Base-by-base conservation (phyloP, 208 protist species). In the Trypanosoma lewisi region DNA sequence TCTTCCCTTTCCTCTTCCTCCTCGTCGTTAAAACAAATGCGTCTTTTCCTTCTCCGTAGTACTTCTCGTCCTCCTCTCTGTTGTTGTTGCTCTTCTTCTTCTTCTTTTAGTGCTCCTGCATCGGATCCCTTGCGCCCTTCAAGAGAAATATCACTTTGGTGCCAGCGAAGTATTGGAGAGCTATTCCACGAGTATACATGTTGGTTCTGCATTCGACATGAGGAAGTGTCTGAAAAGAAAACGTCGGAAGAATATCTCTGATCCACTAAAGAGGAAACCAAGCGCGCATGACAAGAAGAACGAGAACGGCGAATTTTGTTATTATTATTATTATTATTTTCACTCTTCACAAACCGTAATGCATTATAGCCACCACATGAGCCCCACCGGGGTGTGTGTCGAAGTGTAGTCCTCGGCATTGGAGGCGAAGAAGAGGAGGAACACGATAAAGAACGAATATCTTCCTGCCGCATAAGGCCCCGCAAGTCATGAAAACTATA, bases 1-100 rank as follows among this genome's bases (percentile, higher is more conserved):
- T 60, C 52, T 7, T 67, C 49, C 67, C 59, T 33, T 75, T 37
- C 47, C 41, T 48, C 27, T 27, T 3, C 30, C 55, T 61, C 42
- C 23, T 33, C 21, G 4, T 59, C 37, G 8, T 9, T 50, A 19
- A 12, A 28, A n/a, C 5, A 11, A 2, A 50, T 25, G 19, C 25
- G 45, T 50, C 7, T 2, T 50, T 5, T 28, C 23, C 2, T 17
- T 25, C 2, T 2, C 41, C 14, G 14, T n/a, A 45, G 14, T 45
- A 7, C 6, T 45, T 17, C 8, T 57, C 30, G 34, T 69, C 48
- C 9, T 34, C 51, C 34, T 47, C 60, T n/a, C n/a, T n/a, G n/a
- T n/a, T n/a, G n/a, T n/a, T n/a, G 8, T 66, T 36, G 37, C 52
- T 27, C 48, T 49, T 45, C 48, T 21, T 42, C 37, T 42, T 8